phyloP scores from a whole-genome alignment of 179 eudicot species.

The Silene noctiflora region DNA sequence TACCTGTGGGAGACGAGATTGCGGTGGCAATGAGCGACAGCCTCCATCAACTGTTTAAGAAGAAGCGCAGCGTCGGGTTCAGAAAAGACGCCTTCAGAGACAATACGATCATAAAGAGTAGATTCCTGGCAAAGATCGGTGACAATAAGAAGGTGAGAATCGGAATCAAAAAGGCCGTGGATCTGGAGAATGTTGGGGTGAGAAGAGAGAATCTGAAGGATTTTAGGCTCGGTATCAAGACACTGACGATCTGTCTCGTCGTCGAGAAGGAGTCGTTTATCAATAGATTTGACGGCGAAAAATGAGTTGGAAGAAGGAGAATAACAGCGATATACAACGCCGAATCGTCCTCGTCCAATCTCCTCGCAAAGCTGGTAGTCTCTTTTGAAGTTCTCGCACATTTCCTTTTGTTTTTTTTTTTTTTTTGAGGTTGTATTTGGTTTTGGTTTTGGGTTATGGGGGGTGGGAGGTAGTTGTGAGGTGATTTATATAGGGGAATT shows the following conservation, averaged over 20 bases:
- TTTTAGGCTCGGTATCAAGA: constrained; percentile 72
- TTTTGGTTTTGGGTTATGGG: neutral
- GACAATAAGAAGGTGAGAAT: constrained; percentile 51
- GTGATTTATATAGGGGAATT: neutral
- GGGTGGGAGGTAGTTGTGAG: neutral
- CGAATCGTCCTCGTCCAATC: constrained; percentile 90
- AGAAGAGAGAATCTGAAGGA: constrained; percentile 54
- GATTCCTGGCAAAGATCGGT: constrained; percentile 62
- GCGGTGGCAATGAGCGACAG: constrained; percentile 65
- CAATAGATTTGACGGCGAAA: constrained; percentile 68
- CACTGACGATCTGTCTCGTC: constrained; percentile 66
- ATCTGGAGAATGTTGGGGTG: constrained; percentile 59
- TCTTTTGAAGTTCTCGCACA: constrained; percentile 49
- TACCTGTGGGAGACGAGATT: constrained; percentile 59
- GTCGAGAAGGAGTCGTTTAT: constrained; percentile 45
- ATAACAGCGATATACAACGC: constrained; percentile 68
- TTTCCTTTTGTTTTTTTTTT: constrained; percentile 6
- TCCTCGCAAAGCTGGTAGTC: constrained; percentile 75
- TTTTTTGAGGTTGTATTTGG: neutral
- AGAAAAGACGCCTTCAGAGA: constrained; percentile 27
- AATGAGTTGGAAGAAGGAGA: constrained; percentile 36
- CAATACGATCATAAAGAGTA: constrained; percentile 53
- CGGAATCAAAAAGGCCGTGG: constrained; percentile 57
- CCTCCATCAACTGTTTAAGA: constrained; percentile 40
- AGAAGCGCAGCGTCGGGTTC: constrained; percentile 53